These are phyloP conservation scores for Fusarium sp. DNA, from an alignment of 2,329 filamentous ascomycete genomes.

Conservation along the genomic window DNA sequence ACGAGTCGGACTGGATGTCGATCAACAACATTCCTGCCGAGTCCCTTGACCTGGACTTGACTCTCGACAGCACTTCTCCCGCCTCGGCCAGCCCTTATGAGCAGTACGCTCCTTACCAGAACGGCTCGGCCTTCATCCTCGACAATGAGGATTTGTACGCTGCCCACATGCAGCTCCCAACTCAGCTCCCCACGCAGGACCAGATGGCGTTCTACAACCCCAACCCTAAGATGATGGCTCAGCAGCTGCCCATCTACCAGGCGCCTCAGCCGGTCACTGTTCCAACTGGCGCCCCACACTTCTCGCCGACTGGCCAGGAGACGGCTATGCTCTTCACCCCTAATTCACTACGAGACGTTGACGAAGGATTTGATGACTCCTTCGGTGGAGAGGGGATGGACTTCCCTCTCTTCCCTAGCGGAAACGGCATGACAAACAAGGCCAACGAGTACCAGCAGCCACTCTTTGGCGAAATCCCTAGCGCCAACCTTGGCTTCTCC, in stretches of 20 bases:
- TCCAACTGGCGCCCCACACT: slow-evolving; percentile 59
- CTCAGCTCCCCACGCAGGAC: slow-evolving; percentile 56
- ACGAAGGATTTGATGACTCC: slow-evolving; percentile 74
- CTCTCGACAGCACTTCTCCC: slow-evolving; percentile 55
- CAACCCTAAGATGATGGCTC: slow-evolving; percentile 55
- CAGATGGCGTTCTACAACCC: slow-evolving; percentile 53
- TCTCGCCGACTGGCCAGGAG: slow-evolving; percentile 77
- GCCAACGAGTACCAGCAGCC: slow-evolving; percentile 56
- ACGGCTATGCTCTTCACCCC: slow-evolving; percentile 78
- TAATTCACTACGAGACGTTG: slow-evolving; percentile 69
- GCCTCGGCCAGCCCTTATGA: slow-evolving; percentile 55
- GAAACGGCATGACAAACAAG: slow-evolving; percentile 51
- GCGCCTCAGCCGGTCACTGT: slow-evolving; percentile 42
- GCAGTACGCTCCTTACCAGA: slow-evolving; percentile 71
- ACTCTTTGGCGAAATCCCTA: slow-evolving; percentile 65
- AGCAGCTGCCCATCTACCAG: slow-evolving; percentile 55
- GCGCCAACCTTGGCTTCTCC: slow-evolving; percentile 63
- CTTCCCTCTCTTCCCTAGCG: slow-evolving; percentile 71
- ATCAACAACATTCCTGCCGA: slow-evolving; percentile 48
- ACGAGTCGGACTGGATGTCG: slow-evolving; percentile 60
- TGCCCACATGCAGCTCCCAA: slow-evolving; percentile 67
- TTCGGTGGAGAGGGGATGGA: slow-evolving; percentile 64
- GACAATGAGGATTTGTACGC: slow-evolving; percentile 73
- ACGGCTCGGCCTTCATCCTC: slow-evolving; percentile 71
- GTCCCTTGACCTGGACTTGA: slow-evolving; percentile 56